Evolutionary conservation across 345 rosid species (phyloP), one percentile per base, ranked within the genome.

Genomic region (Orychophragmus violaceus): DNA sequence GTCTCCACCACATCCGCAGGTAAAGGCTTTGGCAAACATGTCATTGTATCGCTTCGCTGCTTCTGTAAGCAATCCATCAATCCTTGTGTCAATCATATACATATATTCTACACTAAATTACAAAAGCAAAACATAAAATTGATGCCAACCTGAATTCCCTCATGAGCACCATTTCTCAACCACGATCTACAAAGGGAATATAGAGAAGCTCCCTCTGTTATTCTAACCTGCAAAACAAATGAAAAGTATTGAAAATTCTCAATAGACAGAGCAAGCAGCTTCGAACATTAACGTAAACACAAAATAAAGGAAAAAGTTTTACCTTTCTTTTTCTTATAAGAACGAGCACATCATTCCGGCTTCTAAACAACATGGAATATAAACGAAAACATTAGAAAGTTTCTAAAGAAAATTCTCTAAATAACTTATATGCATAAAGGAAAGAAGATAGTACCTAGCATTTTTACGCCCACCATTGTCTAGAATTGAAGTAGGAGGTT

Each of bases 171-270:
- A 75, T 88, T 90, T 81, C 85, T 85, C 80, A 94, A 68, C 99
- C 99, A 94, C 54, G 96, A 90, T 29, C 97, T 82, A 64, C 97
- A 91, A 61, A 94, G 87, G 18, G 84, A 77, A 69, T 90, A 94
- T 42, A 94, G 78, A 68, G 99, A 83, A 73, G 87, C 83, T 48
- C 85, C 92, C n/a, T 81, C 90, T 3, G 89, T 65, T 68, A 87
- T 76, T 69, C 85, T 83, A 70, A 88, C 94, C 97, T 93, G 66
- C n/a, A 75, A 74, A 44, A 8, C 12, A 71, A 74, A 66, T 23
- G 50, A 64, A 51, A 55, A 30, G 1, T 35, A 28, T 55, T 5
- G 25, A 63, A 65, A 25, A 2, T 21, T 32, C 51, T 25, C 46
- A 67, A 42, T 6, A 44, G 35, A 46, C 55, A 2, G n/a, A 33